Evolutionary conservation across 495 filamentous ascomycete species (phyloP).

Genomic region (Xylaria intraflava): DNA sequence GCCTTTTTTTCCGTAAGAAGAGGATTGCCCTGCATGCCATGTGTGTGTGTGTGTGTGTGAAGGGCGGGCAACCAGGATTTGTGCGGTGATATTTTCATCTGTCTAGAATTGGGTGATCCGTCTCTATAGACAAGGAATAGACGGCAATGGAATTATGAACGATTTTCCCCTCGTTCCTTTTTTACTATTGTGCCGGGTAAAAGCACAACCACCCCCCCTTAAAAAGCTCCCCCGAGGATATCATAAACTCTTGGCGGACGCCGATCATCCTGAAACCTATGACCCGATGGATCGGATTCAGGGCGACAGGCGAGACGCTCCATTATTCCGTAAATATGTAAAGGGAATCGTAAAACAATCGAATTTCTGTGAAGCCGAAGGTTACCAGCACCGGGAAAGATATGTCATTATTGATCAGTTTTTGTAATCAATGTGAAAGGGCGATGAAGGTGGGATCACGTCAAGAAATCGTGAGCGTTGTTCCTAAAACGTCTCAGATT

Average conservation of each 20-base stretch:
- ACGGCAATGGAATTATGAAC: neutral
- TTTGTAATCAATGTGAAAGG: slow-evolving; percentile 23
- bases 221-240: too few relatives aligned
- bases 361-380: neutral
- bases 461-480: slow-evolving; percentile 20
- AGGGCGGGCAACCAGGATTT: neutral
- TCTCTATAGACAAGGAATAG: slow-evolving; percentile 9
- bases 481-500: slow-evolving; percentile 48
- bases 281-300: too few relatives aligned
- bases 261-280: too few relatives aligned
- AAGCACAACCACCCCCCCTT: too few relatives aligned
- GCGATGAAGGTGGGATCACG: slow-evolving; percentile 16
- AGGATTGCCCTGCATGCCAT: neutral
- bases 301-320: neutral
- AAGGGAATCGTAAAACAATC: neutral
- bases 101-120: slow-evolving; percentile 1
- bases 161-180: too few relatives aligned
- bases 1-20: neutral
- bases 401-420: slow-evolving; percentile 5
- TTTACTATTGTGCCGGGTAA: too few relatives aligned
- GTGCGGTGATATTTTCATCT: neutral
- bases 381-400: neutral
- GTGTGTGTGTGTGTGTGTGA: too few relatives aligned
- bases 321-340: neutral
- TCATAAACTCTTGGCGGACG: neutral